These are phyloP conservation scores for Plasmodium knowlesi DNA, from an alignment of 169 alveolate genomes.

Conservation along the genomic window DNA sequence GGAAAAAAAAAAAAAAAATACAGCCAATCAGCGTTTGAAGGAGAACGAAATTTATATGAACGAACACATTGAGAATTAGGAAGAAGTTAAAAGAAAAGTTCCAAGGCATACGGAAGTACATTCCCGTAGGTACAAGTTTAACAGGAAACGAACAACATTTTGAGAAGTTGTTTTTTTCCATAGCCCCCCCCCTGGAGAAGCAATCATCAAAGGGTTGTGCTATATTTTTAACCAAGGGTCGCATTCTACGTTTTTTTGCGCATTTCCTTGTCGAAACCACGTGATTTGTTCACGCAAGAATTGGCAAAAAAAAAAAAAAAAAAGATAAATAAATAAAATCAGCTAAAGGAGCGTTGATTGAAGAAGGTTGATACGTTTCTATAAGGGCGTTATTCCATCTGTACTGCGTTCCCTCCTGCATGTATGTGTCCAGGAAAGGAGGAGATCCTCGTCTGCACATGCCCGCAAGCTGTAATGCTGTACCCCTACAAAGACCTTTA, in stretches of 20 bases:
- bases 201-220: not conserved
- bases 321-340: not conserved
- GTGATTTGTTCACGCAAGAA: not conserved
- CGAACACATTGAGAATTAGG: not conserved
- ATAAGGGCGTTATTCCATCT: not conserved
- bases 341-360: not conserved
- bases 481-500: not conserved
- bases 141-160: not conserved
- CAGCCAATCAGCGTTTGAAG: not conserved
- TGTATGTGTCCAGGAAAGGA: not conserved
- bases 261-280: not conserved
- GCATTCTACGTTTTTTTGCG: not conserved
- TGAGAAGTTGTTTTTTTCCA: not conserved
- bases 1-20: no score
- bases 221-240: not conserved
- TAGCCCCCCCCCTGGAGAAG: not conserved
- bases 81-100: not conserved
- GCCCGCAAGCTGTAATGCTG: not conserved
- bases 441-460: not conserved
- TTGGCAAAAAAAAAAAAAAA: not conserved
- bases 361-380: not conserved
- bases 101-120: not conserved
- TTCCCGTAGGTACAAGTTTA: not conserved
- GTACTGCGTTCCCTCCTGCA: not conserved
- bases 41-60: not conserved